Evolutionary conservation across 371 early-diverging fungal genomes (phyloP).

Genomic region (Encephalitozoon romaleae): DNA sequence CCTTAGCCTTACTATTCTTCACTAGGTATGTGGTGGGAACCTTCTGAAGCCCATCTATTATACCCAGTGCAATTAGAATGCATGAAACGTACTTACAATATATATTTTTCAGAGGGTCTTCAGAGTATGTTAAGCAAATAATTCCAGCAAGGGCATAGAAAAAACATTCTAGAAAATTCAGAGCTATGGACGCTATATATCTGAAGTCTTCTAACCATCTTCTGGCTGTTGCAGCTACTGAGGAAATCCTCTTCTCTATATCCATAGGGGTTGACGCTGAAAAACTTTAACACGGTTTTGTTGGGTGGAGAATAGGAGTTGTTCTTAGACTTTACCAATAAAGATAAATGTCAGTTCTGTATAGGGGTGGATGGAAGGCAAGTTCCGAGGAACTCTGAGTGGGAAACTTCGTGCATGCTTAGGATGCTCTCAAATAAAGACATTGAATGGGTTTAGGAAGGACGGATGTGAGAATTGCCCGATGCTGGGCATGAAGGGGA

Average conservation of each 20-base stretch:
- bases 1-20: background rate
- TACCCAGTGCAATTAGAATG: background rate
- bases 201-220: background rate
- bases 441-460: conserved; percentile 43
- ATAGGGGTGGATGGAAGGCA: background rate
- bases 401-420: conserved; percentile 55
- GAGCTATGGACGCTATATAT: background rate
- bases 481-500: conserved; percentile 35
- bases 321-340: background rate
- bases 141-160: background rate
- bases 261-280: background rate
- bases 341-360: background rate
- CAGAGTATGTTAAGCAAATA: background rate
- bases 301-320: background rate
- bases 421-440: conserved; percentile 51
- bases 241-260: background rate
- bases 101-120: background rate
- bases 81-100: background rate
- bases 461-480: conserved; percentile 60
- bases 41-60: conserved; percentile 3
- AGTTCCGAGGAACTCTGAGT: background rate
- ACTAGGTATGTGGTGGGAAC: background rate
- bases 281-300: background rate
- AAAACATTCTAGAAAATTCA: background rate
- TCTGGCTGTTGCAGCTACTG: background rate